Conservation (phyloP, 2,329 filamentous ascomycete species). For the Epichloe scottii region DNA sequence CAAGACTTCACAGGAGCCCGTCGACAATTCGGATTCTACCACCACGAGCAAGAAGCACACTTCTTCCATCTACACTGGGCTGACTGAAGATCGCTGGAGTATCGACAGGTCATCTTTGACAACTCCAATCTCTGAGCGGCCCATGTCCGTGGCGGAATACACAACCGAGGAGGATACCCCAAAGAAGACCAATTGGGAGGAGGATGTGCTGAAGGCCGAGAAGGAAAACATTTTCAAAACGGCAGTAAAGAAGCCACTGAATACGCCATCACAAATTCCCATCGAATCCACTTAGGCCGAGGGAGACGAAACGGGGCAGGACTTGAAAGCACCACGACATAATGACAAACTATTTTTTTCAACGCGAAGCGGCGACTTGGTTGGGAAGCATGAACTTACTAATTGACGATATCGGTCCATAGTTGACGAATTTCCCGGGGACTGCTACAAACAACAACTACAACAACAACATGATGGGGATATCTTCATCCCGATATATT, state of each 20-base stretch:
- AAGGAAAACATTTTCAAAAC: background rate
- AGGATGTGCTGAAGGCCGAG: slow-evolving; percentile 2
- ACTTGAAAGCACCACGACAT: background rate
- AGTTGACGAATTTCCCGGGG: background rate
- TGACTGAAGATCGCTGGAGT: slow-evolving; percentile 25
- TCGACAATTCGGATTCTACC: slow-evolving; percentile 17
- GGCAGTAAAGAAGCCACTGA: background rate
- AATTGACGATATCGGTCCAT: background rate
- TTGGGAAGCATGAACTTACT: background rate
- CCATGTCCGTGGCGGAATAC: slow-evolving; percentile 20
- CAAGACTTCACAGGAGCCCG: background rate
- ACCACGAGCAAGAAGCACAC: slow-evolving; percentile 21
- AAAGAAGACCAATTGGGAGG: slow-evolving; percentile 15
- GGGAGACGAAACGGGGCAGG: background rate
- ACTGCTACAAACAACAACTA: background rate
- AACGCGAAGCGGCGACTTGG: background rate
- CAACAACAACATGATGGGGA: background rate
- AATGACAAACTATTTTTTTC: background rate
- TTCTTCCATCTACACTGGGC: slow-evolving; percentile 26
- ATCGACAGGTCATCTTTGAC: slow-evolving; percentile 24
- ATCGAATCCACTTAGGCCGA: background rate
- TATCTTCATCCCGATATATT: slow-evolving; percentile 1
- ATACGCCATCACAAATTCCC: background rate
- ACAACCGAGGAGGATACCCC: slow-evolving; percentile 19
- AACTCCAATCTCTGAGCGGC: slow-evolving; percentile 26